Evolutionary conservation across 306 rosid species (phyloP), one percentile per base, ranked within the genome.

Genomic region (Trifolium repens): DNA sequence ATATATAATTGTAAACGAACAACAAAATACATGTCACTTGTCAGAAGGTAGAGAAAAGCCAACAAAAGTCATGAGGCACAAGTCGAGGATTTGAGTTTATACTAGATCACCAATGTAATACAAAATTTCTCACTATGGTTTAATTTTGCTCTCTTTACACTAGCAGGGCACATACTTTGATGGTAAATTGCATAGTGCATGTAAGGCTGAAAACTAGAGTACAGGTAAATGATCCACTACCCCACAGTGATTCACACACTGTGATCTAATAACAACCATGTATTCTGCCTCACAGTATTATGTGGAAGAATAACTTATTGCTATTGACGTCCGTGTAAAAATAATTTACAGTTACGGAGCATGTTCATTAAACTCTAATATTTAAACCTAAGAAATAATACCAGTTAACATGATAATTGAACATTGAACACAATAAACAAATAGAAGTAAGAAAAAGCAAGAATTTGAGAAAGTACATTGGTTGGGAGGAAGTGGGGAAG

Each of bases 381-480:
- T n/a, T n/a, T n/a, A n/a, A n/a, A n/a, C n/a, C n/a, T n/a, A n/a
- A n/a, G n/a, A n/a, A n/a, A n/a, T n/a, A n/a, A n/a, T 34, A 34
- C 0, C 39, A 34, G 4, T 37, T 37, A 37, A 37, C 42, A 5
- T 4, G 11, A 40, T 0, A 40, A 40, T 40, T 34, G 39, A 34
- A 5, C 39, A 34, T n/a, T 34, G 39, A 34, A 34, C 39, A 34
- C 39, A 4, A 34, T 34, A 43, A 43, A 43, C 9, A 43, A 43
- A 43, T 11, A 2, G 2, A 1, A 44, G n/a, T n/a, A n/a, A n/a
- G n/a, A n/a, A n/a, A n/a, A n/a, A n/a, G n/a, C n/a, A n/a, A n/a
- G n/a, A n/a, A n/a, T n/a, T n/a, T n/a, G n/a, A 10, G 1, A 44
- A 44, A 2, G 54, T 79, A 91, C 97, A 77, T 80, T 84, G 91